phyloP scores from a whole-genome alignment of 495 filamentous ascomycete genomes.

The Penicillium chermesinum region DNA sequence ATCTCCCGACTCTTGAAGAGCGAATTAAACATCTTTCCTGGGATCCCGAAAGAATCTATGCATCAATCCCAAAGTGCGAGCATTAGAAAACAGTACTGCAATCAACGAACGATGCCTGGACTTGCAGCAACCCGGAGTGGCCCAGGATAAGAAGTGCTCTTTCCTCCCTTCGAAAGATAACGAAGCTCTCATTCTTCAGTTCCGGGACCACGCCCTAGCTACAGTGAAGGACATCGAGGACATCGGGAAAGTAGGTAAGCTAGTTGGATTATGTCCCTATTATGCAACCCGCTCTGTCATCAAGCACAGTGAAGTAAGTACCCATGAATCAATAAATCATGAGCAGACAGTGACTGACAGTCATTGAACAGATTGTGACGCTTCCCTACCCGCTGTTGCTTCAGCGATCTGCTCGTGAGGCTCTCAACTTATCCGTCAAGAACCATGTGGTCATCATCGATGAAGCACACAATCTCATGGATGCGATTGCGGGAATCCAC shows the following conservation, averaged over 20 bases:
- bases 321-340: background rate
- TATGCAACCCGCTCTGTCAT: slow-evolving; percentile 85
- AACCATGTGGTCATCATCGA: slow-evolving; percentile 90
- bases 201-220: slow-evolving; percentile 83
- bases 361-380: slow-evolving; percentile 73
- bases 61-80: slow-evolving; percentile 77
- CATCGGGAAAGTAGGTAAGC: slow-evolving; percentile 68
- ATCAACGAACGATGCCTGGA: slow-evolving; percentile 97
- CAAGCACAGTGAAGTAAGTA: slow-evolving; percentile 65
- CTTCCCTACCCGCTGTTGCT: slow-evolving; percentile 88
- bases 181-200: slow-evolving; percentile 64
- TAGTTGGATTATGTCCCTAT: slow-evolving; percentile 85
- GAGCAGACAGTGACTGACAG: background rate
- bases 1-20: slow-evolving; percentile 44
- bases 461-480: slow-evolving; percentile 97
- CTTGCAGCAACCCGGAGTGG: slow-evolving; percentile 68
- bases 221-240: slow-evolving; percentile 93
- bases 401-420: slow-evolving; percentile 84
- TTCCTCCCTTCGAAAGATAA: slow-evolving; percentile 77
- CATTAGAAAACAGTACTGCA: slow-evolving; percentile 65
- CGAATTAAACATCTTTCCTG: slow-evolving; percentile 75
- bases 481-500: slow-evolving; percentile 83
- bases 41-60: slow-evolving; percentile 91
- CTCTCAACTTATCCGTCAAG: slow-evolving; percentile 78
- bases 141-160: slow-evolving; percentile 64